These are phyloP conservation scores for Linaria vulgaris DNA, from an alignment of 257 asterid species.

Conservation along the genomic window DNA sequence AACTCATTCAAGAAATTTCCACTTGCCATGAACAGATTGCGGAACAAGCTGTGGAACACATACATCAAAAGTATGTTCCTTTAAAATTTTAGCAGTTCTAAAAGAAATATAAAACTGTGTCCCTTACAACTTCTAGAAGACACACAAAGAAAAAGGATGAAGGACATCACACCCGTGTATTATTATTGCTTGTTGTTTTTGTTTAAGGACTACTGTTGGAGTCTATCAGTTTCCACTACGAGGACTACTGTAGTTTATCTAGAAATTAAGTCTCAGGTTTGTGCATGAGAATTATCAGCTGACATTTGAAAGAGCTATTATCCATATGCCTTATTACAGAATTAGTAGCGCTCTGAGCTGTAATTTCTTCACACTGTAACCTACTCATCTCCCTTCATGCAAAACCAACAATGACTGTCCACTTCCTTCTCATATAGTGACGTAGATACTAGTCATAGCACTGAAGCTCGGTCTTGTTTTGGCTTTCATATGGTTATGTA, in stretches of 20 bases:
- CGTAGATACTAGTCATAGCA: neutral
- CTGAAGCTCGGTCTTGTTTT: neutral
- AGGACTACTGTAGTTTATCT: slow-evolving; percentile 18
- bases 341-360: neutral
- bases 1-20: slow-evolving; percentile 86
- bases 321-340: slow-evolving; percentile 6
- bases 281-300: neutral
- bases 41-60: slow-evolving; percentile 97
- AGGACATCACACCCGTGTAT: neutral
- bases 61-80: slow-evolving; percentile 84
- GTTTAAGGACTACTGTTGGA: too few relatives aligned
- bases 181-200: slow-evolving; percentile 1
- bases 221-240: neutral
- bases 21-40: slow-evolving; percentile 97
- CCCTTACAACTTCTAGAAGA: too few relatives aligned
- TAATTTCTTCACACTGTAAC: neutral
- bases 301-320: neutral
- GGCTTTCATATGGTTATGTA: too few relatives aligned
- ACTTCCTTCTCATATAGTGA: neutral
- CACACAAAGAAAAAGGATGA: neutral
- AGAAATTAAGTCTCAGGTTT: neutral
- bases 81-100: slow-evolving; percentile 13
- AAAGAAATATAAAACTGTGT: neutral
- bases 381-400: neutral
- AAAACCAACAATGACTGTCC: neutral